Conservation (phyloP, 1,284 basidiomycete species). For the Ustilago loliicola region DNA sequence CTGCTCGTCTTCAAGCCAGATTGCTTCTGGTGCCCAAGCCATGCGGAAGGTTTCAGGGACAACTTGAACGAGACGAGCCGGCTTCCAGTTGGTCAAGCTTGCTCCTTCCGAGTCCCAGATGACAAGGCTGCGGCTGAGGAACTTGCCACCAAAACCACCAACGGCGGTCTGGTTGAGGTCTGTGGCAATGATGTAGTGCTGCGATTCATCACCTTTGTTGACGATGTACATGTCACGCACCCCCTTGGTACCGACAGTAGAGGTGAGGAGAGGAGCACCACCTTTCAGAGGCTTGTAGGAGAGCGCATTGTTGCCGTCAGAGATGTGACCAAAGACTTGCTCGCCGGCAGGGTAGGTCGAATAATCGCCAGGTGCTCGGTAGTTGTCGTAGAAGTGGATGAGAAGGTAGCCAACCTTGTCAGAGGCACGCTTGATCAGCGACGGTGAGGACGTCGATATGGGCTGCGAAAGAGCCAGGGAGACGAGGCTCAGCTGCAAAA, state of each 20-base stretch:
- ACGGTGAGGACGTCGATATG: slow-evolving; percentile 1
- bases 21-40: slow-evolving; percentile 33
- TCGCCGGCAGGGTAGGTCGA: slow-evolving; percentile 35
- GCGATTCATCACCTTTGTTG: slow-evolving; percentile 25
- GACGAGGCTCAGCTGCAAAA: slow-evolving; percentile 18
- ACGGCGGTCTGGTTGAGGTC: slow-evolving; percentile 43
- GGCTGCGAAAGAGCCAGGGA: slow-evolving; percentile 3
- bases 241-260: slow-evolving; percentile 31
- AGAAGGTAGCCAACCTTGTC: slow-evolving; percentile 42
- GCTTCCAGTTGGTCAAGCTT: slow-evolving; percentile 35
- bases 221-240: slow-evolving; percentile 45
- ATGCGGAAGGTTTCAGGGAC: slow-evolving; percentile 28
- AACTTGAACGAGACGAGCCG: slow-evolving; percentile 19
- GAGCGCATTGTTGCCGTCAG: slow-evolving; percentile 30
- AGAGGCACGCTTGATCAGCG: slow-evolving; percentile 11
- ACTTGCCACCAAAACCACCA: slow-evolving; percentile 22
- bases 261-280: slow-evolving; percentile 30
- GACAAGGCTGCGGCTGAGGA: slow-evolving; percentile 28
- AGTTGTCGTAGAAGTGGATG: slow-evolving; percentile 40
- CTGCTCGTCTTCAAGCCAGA: slow-evolving; percentile 28
- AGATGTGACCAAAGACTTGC: slow-evolving; percentile 35
- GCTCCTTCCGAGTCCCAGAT: slow-evolving; percentile 35
- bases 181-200: slow-evolving; percentile 42
- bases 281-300: slow-evolving; percentile 35
- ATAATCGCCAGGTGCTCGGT: slow-evolving; percentile 20